phyloP scores from a whole-genome alignment of 805 yeast genomes.

The Candida germanica region DNA sequence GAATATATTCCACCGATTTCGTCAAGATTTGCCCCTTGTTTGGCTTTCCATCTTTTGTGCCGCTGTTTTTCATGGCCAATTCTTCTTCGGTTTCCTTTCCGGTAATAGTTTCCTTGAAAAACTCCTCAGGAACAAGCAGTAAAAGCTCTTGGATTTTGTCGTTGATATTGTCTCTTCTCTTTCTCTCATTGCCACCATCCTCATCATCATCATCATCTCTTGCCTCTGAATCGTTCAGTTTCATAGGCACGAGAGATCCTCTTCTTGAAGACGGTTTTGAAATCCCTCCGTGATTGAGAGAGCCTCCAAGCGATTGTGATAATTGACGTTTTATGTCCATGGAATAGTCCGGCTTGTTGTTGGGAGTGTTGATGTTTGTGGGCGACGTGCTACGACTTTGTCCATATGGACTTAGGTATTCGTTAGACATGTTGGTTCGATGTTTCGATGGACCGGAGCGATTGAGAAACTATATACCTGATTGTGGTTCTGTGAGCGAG shows the following conservation, averaged over 20 bases:
- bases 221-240: constrained; percentile 16
- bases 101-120: constrained; percentile 17
- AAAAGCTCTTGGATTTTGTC: constrained; percentile 44
- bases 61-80: constrained; percentile 37
- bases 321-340: constrained; percentile 40
- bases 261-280: constrained; percentile 38
- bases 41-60: constrained; percentile 82
- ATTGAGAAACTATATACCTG: constrained; percentile 1
- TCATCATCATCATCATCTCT: constrained; percentile 24
- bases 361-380: constrained; percentile 30
- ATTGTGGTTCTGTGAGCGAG: too few relatives aligned
- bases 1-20: constrained; percentile 71
- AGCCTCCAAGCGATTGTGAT: constrained; percentile 31
- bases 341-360: constrained; percentile 22
- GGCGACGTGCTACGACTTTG: constrained; percentile 7
- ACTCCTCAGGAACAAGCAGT: constrained; percentile 34
- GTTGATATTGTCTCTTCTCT: constrained; percentile 42
- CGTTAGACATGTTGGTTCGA: constrained; percentile 8
- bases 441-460: neutral
- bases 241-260: constrained; percentile 26
- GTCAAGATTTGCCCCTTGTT: constrained; percentile 79
- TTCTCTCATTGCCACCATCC: constrained; percentile 39
- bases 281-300: constrained; percentile 20
- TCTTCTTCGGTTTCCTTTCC: constrained; percentile 22
- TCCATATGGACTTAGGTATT: constrained; percentile 8